Evolutionary conservation across 2,329 filamentous ascomycete genomes (phyloP).

Genomic region (Penicillium verrucosum): DNA sequence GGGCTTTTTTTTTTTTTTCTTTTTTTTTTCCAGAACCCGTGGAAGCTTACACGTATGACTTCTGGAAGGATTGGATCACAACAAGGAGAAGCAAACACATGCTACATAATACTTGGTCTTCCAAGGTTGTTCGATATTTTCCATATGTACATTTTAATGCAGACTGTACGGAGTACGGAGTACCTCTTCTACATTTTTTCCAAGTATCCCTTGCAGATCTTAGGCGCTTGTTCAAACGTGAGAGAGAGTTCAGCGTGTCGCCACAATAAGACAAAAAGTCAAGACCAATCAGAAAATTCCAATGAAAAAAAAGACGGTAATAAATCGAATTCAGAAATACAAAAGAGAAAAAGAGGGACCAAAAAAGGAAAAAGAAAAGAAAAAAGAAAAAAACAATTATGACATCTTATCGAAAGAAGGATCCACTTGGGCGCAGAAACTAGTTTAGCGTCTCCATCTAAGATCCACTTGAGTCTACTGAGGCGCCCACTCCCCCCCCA

Average conservation of each 20-base stretch:
- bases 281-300: not conserved
- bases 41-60: constrained; percentile 9
- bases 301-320: not conserved
- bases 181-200: not conserved
- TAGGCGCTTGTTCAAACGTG: constrained; percentile 9
- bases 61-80: constrained; percentile 4
- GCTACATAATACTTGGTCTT: not conserved
- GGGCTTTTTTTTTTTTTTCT: not conserved
- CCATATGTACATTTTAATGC: not conserved
- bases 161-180: too few species aligned
- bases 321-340: not conserved
- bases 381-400: constrained; percentile 1
- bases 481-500: not conserved
- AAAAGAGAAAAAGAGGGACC: not conserved
- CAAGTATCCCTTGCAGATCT: constrained; percentile 7
- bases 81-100: not conserved
- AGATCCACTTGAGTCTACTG: not conserved
- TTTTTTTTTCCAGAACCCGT: constrained; percentile 1
- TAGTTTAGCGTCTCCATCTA: constrained; percentile 1
- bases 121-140: not conserved
- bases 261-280: not conserved
- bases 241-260: constrained; percentile 1
- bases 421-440: constrained; percentile 8
- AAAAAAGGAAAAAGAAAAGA: not conserved
- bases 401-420: constrained; percentile 9